Evolutionary conservation across 768 basidiomycete species (phyloP).

Genomic region (Amanita jacksonii): DNA sequence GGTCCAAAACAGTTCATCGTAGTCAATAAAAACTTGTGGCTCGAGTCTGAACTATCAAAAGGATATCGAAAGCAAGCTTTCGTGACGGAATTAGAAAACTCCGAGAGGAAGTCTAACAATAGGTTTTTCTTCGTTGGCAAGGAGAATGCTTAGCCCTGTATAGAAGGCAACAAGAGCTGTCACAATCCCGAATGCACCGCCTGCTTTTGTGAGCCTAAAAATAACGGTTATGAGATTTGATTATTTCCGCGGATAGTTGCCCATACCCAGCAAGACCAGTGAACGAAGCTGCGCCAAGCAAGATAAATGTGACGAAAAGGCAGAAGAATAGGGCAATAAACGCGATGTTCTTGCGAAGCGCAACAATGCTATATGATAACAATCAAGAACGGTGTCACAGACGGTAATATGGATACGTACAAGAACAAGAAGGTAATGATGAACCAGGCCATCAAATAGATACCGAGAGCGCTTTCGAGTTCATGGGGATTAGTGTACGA

Average conservation of each 20-base stretch:
- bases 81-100: no score
- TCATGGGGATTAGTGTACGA: constrained; percentile 39
- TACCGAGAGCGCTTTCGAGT: constrained; percentile 49
- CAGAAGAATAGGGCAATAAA: constrained; percentile 30
- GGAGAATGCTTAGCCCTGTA: constrained; percentile 34
- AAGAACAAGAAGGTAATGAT: constrained; percentile 60
- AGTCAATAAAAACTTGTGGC: no score
- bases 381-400: neutral
- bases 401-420: constrained; percentile 27
- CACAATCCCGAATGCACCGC: constrained; percentile 34
- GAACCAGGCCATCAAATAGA: constrained; percentile 69
- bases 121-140: constrained; percentile 30
- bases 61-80: no score
- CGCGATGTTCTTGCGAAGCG: constrained; percentile 28
- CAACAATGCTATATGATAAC: constrained; percentile 21
- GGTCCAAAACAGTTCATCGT: no score
- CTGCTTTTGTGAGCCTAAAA: constrained; percentile 28
- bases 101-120: constrained; percentile 34
- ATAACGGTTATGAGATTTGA: constrained; percentile 3
- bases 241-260: neutral
- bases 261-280: constrained; percentile 20
- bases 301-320: constrained; percentile 31
- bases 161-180: constrained; percentile 41
- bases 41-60: no score
- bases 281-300: constrained; percentile 33